A percentile compares a stretch with the other conserved stretches of the same genome.
Conservation (phyloP, 2,329 filamentous ascomycete species). For the Arthrobotrys megalospora region DNA sequence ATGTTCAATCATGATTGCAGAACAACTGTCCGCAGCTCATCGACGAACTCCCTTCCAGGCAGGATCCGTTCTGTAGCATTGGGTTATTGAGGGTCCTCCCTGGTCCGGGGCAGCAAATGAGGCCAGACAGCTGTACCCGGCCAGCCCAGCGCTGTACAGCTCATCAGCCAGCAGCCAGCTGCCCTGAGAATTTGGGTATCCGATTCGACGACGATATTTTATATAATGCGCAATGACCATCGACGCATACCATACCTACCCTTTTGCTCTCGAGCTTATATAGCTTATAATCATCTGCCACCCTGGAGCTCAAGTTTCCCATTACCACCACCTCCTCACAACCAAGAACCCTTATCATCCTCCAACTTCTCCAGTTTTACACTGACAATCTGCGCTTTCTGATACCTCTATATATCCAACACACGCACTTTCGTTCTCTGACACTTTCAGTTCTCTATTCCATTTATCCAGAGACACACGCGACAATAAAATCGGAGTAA, state of each 20-base stretch:
- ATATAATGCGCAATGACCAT: constrained; percentile 42
- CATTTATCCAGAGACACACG: constrained; percentile 24
- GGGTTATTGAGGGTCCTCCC: constrained; percentile 5
- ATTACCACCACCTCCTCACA: constrained; percentile 1
- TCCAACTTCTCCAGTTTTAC: constrained; percentile 31
- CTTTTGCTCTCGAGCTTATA: constrained; percentile 30
- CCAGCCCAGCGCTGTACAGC: constrained; percentile 49
- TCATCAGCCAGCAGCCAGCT: constrained; percentile 55
- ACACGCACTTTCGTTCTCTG: constrained; percentile 38
- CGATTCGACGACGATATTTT: constrained; percentile 42
- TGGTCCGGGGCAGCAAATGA: constrained; percentile 38
- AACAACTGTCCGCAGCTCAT: constrained; percentile 52
- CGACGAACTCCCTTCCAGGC: constrained; percentile 19
- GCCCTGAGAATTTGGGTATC: constrained; percentile 30
- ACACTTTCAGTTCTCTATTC: constrained; percentile 17
- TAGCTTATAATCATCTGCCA: constrained; percentile 30
- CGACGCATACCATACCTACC: constrained; percentile 15
- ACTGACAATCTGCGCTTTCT: constrained; percentile 19
- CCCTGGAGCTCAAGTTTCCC: constrained; percentile 4
- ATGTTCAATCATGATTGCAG: constrained; percentile 60
- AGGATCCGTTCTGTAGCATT: constrained; percentile 33
- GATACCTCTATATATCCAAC: constrained; percentile 47
- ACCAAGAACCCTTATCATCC: neutral
- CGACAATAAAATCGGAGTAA: constrained; percentile 31
- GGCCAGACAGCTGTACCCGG: constrained; percentile 48